Percentiles rank a stretch among this genome's conserved stretches.
Conservation (phyloP, 2,329 filamentous ascomycete genomes). For the Volutella citrinella region DNA sequence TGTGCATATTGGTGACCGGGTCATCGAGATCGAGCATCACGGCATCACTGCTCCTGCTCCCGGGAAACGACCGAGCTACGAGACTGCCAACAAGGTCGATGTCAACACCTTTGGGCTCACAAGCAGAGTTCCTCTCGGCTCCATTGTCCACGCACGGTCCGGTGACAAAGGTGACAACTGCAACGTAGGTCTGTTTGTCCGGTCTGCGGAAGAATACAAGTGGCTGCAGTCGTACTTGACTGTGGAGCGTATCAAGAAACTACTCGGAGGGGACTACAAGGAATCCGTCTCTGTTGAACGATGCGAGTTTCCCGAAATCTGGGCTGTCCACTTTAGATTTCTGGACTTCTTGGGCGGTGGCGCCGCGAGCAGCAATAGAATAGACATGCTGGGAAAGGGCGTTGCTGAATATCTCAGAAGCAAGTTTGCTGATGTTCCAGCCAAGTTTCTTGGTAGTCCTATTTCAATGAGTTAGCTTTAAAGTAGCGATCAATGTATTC, state of each 20-base stretch:
- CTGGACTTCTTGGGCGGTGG: conserved; percentile 7
- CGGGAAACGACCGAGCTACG: conserved; percentile 1
- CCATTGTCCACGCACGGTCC: conserved; percentile 3
- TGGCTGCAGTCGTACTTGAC: conserved; percentile 11
- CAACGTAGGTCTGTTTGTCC: conserved; percentile 5
- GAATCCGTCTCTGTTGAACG: conserved; percentile 1
- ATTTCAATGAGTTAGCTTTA: conserved; percentile 5
- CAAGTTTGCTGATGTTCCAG: conserved; percentile 7
- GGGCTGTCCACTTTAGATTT: conserved; percentile 9
- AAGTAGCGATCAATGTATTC: too few relatives aligned
- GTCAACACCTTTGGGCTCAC: conserved; percentile 1
- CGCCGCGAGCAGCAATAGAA: conserved; percentile 8
- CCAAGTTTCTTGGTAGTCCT: conserved; percentile 7
- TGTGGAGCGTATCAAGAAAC: neutral
- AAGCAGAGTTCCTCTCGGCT: conserved; percentile 2
- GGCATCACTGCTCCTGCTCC: neutral
- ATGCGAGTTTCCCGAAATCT: conserved; percentile 7
- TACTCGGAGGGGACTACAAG: conserved; percentile 7
- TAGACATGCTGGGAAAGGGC: conserved; percentile 10
- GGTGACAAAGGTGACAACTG: conserved; percentile 8
- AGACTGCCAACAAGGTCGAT: neutral
- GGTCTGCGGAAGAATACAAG: conserved; percentile 6
- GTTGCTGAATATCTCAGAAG: conserved; percentile 9
- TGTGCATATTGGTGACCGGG: conserved; percentile 1
- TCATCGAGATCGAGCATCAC: conserved; percentile 6